Conservation (phyloP, 352 stramenopile species). For the Phytophthora syringae region DNA sequence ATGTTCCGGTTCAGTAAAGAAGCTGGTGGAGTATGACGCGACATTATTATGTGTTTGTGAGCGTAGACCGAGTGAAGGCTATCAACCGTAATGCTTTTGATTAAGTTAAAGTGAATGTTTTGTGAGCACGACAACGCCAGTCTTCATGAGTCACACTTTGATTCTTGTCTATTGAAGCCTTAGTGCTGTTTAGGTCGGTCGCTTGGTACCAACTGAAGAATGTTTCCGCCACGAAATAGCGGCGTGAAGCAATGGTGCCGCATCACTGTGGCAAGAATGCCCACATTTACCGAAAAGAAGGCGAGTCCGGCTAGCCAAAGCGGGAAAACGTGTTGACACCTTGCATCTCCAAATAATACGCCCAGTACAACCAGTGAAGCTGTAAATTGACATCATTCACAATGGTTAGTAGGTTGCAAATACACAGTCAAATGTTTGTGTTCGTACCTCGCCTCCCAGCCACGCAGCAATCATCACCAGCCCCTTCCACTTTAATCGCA, state of each 20-base stretch:
- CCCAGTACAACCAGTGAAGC: conserved; percentile 91
- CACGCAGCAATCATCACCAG: conserved; percentile 68
- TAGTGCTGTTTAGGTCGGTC: conserved; percentile 30
- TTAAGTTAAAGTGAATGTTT: conserved; percentile 15
- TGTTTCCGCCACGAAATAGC: conserved; percentile 54
- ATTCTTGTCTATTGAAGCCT: not conserved
- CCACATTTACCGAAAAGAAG: conserved; percentile 92
- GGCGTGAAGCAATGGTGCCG: conserved; percentile 62
- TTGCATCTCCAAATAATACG: conserved; percentile 91
- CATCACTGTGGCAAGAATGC: conserved; percentile 80
- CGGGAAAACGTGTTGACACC: conserved; percentile 88
- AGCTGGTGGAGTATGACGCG: not conserved
- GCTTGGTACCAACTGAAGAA: conserved; percentile 50
- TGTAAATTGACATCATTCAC: conserved; percentile 20
- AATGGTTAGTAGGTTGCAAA: not conserved
- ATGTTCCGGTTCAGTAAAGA: conserved; percentile 17
- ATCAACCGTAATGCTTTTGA: conserved; percentile 8
- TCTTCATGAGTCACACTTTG: no score
- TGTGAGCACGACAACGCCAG: not conserved
- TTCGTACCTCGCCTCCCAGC: conserved; percentile 76
- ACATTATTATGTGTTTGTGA: conserved; percentile 23
- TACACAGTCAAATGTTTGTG: not conserved
- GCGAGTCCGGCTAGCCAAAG: conserved; percentile 88
- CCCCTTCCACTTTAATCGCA: conserved; percentile 73
- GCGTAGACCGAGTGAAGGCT: conserved; percentile 22